Evolutionary conservation across 2,329 filamentous ascomycete species (phyloP), one percentile per base, ranked within the genome.

Genomic region (Peltaster fructicola): DNA sequence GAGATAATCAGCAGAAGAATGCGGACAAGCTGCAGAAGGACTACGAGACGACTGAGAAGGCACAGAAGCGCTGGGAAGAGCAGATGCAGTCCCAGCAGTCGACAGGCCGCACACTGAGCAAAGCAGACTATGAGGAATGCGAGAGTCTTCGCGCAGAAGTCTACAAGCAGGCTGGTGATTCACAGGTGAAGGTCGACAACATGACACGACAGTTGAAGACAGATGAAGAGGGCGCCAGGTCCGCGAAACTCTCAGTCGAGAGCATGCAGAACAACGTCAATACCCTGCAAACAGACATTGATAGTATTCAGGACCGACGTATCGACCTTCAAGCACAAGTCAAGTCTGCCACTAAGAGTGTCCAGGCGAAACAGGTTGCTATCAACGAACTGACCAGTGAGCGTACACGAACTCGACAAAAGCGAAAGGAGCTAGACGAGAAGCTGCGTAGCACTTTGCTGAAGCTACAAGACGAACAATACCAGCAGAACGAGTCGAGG

Each of bases 161-260:
- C 31, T 81, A 79, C 49, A 73, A 79, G 36, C 77, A 74, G 35
- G 77, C 80, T 14, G 77, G 82, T 6, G 65, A 68, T 6, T 79
- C 91, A 39, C 79, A 88, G 44, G 67, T 74, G 35, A 79, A 80
- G 38, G 63, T 92, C 18, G 79, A 90, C 50, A 80, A 82, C 34
- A 65, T 93, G n/a, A 67, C 71, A 29, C 80, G 84, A 12, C 81
- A 93, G 45, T 64, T 81, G 32, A 92, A 85, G 52, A 88, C 81
- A 0, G 84, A 95, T 42, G 76, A 85, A 33, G 82, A 90, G 31
- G 88, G 82, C 0, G 77, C 85, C 31, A 85, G 79, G 43, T 92
- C 77, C 35, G 60, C 95, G 34, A 84, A 78, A 50, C 78, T 79
- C 43, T 92, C 82, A 47, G 73, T 93, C 15, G 81, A 92, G 36